Percentiles rank a stretch among this genome's conserved stretches.
These are phyloP conservation scores for Cladophialophora exuberans DNA, from an alignment of 2,329 filamentous ascomycete genomes.

Conservation along the genomic window DNA sequence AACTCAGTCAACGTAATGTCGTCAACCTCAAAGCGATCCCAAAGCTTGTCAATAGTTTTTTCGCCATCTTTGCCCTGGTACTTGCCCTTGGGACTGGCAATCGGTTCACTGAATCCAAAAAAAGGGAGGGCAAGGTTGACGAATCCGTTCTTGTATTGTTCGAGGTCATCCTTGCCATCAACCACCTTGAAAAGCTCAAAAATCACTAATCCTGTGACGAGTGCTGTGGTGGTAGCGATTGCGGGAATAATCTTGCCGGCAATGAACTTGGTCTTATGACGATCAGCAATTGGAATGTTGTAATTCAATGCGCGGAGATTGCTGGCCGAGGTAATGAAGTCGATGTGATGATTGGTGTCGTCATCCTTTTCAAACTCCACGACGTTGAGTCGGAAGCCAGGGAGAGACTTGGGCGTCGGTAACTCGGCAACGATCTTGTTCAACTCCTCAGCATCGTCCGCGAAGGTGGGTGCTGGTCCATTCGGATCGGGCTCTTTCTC, in stretches of 20 bases:
- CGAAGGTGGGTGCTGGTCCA: conserved; percentile 56
- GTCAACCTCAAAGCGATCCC: conserved; percentile 88
- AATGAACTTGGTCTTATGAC: conserved; percentile 99
- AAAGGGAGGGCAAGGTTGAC: conserved; percentile 95
- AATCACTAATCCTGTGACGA: conserved; percentile 91
- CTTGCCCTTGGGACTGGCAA: conserved; percentile 87
- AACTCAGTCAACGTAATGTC: conserved; percentile 86
- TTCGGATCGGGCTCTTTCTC: conserved; percentile 96
- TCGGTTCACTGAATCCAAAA: conserved; percentile 97
- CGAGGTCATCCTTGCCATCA: conserved; percentile 93
- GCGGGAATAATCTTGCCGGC: conserved; percentile 99
- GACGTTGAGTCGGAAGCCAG: conserved; percentile 84
- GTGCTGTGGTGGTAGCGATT: conserved; percentile 93
- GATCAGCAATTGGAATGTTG: conserved; percentile 88
- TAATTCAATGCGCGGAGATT: conserved; percentile 98
- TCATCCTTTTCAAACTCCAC: conserved; percentile 99
- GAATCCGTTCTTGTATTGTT: conserved; percentile 99
- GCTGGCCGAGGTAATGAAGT: conserved; percentile 97
- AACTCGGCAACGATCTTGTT: conserved; percentile 72
- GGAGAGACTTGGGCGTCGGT: conserved; percentile 76
- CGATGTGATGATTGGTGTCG: conserved; percentile 96
- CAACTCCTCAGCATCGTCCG: conserved; percentile 77
- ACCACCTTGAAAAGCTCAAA: conserved; percentile 96
- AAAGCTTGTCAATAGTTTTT: conserved; percentile 90
- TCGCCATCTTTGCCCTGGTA: conserved; percentile 80